phyloP scores from a whole-genome alignment of 208 protist genomes.

The Leishmania tarentolae region DNA sequence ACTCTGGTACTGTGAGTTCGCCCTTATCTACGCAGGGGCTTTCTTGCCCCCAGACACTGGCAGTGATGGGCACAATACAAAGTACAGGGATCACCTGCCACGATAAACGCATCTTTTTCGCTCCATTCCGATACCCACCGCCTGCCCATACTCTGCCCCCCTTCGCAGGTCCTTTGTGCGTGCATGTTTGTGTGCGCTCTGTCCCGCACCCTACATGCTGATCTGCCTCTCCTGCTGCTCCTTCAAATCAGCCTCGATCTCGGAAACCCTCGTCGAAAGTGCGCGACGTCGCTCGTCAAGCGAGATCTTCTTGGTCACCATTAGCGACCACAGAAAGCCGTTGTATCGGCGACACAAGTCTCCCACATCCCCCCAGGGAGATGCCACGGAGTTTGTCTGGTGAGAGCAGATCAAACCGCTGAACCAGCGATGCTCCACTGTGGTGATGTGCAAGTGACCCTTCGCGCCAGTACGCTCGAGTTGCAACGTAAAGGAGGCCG shows the following conservation, averaged over 20 bases:
- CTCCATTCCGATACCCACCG: background rate
- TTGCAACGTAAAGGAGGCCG: constrained; percentile 54
- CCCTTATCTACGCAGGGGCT: background rate
- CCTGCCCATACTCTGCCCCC: background rate
- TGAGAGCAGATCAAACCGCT: constrained; percentile 57
- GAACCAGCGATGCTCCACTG: constrained; percentile 80
- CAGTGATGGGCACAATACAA: background rate
- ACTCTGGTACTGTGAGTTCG: background rate
- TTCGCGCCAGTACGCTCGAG: constrained; percentile 31
- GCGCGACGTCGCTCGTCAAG: constrained; percentile 28
- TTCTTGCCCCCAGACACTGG: background rate
- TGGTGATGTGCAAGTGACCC: constrained; percentile 37
- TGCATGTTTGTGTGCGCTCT: background rate
- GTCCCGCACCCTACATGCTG: constrained; percentile 2
- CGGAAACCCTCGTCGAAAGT: constrained; percentile 8
- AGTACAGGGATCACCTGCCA: background rate
- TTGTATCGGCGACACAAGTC: constrained; percentile 67
- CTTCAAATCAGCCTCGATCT: constrained; percentile 23
- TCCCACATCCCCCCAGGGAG: constrained; percentile 66
- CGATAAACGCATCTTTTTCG: background rate
- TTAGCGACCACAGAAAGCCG: constrained; percentile 52
- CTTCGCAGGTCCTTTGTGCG: background rate
- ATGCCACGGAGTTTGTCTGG: constrained; percentile 51
- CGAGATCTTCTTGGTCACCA: constrained; percentile 47
- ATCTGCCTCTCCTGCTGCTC: constrained; percentile 35